Evolutionary conservation across 768 basidiomycete species (phyloP).

Genomic region (Podaxis carcinomalis): DNA sequence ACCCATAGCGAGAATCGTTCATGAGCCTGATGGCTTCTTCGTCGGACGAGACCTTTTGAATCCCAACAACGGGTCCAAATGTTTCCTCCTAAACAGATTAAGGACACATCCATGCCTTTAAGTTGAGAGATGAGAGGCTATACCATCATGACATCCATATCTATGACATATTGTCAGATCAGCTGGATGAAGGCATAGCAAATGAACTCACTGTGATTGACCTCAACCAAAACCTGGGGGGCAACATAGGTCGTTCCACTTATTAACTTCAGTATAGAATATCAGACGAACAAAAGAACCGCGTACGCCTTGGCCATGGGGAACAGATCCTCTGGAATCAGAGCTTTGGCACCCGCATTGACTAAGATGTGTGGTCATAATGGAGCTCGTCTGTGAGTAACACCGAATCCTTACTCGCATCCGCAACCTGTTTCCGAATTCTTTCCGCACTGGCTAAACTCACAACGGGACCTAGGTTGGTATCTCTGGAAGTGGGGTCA

Average conservation of each 20-base stretch:
- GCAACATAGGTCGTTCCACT: conserved; percentile 86
- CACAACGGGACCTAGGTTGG: conserved; percentile 90
- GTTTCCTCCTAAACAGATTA: conserved; percentile 62
- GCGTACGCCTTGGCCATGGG: conserved; percentile 64
- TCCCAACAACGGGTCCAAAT: conserved; percentile 91
- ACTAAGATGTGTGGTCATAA: conserved; percentile 36
- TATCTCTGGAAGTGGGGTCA: conserved; percentile 71
- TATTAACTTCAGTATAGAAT: neutral
- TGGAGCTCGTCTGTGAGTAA: neutral
- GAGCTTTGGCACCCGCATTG: conserved; percentile 69
- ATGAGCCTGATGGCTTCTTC: conserved; percentile 87
- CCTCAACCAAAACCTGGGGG: conserved; percentile 87
- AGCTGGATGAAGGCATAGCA: neutral
- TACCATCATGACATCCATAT: conserved; percentile 92
- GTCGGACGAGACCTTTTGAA: conserved; percentile 86
- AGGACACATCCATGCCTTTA: neutral
- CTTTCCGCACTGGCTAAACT: conserved; percentile 79
- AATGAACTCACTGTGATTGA: conserved; percentile 71
- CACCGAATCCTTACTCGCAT: conserved; percentile 56
- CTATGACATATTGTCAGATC: conserved; percentile 28
- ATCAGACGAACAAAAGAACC: neutral
- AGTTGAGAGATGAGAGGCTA: conserved; percentile 12
- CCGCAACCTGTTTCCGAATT: conserved; percentile 82
- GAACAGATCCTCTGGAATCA: conserved; percentile 68
- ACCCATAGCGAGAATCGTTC: conserved; percentile 95